Evolutionary conservation across 177 flowering plant species (phyloP), one percentile per base, ranked within the genome.

Genomic region (Vitis hybrid): DNA sequence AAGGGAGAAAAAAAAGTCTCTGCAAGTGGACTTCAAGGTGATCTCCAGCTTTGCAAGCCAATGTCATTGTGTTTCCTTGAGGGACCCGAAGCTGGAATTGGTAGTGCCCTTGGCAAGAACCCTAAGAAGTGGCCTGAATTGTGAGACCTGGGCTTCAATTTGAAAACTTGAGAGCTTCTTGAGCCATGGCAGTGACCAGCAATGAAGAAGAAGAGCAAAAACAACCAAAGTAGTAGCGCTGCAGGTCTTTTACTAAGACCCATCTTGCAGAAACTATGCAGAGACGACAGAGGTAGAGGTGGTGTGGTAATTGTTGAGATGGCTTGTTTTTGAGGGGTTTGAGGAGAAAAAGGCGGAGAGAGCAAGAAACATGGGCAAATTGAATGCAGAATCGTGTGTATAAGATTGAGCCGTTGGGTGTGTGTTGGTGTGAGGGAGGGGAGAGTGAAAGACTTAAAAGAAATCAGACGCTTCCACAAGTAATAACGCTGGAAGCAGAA

Each of bases 31-130:
- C 60, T 49, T 86, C 80, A 87, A 20, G 93, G 85, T 12, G 81
- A 75, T 54, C 73, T 74, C 77, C 78, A 72, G 64, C 76, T 82
- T 70, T 82, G 79, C 61, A 89, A 76, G 31, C 97, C 95, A 52
- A 92, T 74, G 55, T 78, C 84, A 65, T 92, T 88, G 82, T 92
- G 94, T 65, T 86, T 82, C 77, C 85, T 89, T 14, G 97, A 92
- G 49, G 97, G 97, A 68, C 89, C 90, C 1, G 97, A 92, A 54
- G 82, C 77, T 2, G 94, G 92, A 17, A 88, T 77, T 1, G 89
- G 90, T 19, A 78, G 65, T 22, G 84, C 82, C 75, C 80, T 89
- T 0, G 97, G 97, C 78, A 92, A 75, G 84, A 77, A 92, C n/a
- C 88, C 88, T 64, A 80, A 71, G 82, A 83, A 90, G 73, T 84